phyloP scores from a whole-genome alignment of 202 grass and related monocot species.

The Carex arenaria region DNA sequence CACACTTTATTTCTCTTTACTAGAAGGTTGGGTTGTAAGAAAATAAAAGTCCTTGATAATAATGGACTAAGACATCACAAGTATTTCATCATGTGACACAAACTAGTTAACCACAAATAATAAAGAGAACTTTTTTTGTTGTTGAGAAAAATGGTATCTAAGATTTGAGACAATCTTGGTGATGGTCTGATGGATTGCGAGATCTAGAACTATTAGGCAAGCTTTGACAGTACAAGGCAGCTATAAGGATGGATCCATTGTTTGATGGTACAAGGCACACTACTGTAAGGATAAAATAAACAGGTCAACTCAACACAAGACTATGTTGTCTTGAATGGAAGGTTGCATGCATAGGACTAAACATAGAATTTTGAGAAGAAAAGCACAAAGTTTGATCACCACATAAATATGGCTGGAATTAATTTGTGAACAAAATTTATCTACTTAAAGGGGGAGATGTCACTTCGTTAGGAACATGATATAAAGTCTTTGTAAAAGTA shows the following conservation, averaged over 20 bases:
- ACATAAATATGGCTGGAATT: neutral
- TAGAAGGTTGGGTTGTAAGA: too few species aligned
- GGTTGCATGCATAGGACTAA: neutral
- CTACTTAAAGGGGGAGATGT: neutral
- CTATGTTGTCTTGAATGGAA: neutral
- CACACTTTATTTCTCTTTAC: too few species aligned
- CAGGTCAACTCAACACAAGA: neutral
- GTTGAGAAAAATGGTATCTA: too few species aligned
- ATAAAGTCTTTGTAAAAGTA: neutral
- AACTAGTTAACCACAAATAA: neutral
- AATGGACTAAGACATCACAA: neutral
- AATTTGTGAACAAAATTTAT: neutral
- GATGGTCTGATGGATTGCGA: conserved; percentile 5
- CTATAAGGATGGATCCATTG: neutral
- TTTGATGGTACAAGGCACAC: conserved; percentile 5
- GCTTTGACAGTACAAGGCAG: conserved; percentile 5
- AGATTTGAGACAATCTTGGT: conserved; percentile 6
- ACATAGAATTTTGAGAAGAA: neutral
- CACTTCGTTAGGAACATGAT: neutral
- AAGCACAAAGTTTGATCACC: neutral
- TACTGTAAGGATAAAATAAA: neutral
- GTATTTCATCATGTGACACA: neutral
- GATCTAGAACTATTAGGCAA: neutral
- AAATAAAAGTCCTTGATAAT: too few species aligned
- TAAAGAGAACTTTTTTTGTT: neutral